phyloP scores from a whole-genome alignment of 441 rosid species.

The Viola pubescens region DNA sequence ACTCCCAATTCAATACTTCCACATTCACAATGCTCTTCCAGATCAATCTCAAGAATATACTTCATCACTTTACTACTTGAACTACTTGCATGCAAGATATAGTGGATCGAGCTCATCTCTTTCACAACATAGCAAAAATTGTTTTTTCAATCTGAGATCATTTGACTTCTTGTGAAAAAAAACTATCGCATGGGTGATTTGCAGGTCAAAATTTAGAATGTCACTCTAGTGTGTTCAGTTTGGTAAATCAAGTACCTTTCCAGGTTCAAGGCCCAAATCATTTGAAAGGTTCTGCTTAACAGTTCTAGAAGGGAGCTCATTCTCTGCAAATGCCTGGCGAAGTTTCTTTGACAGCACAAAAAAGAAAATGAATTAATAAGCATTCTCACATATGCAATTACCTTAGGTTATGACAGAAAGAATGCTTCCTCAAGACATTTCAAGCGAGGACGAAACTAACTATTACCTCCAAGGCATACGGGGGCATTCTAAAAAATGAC shows the following conservation, averaged over 20 bases:
- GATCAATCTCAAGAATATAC: too few species aligned
- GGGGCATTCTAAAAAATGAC: conserved; percentile 62
- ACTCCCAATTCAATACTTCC: too few species aligned
- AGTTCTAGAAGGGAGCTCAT: conserved; percentile 86
- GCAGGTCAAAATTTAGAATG: neutral
- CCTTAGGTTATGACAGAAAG: conserved; percentile 3
- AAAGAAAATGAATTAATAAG: conserved; percentile 15
- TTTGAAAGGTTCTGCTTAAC: conserved; percentile 69
- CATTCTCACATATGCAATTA: neutral
- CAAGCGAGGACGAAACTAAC: neutral
- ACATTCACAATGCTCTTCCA: too few species aligned
- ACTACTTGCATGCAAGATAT: too few species aligned
- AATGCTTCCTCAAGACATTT: conserved; percentile 4
- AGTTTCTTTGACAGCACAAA: conserved; percentile 59
- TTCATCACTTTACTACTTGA: too few species aligned
- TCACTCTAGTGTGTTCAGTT: neutral
- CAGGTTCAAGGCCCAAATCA: conserved; percentile 73
- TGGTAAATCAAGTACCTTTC: conserved; percentile 44
- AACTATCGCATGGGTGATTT: neutral
- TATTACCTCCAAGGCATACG: conserved; percentile 70
- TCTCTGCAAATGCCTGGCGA: conserved; percentile 79
- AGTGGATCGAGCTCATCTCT: too few species aligned
- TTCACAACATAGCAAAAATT: too few species aligned
- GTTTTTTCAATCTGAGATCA: too few species aligned
- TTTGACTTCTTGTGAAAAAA: neutral